Base-by-base conservation (phyloP, 2,329 filamentous ascomycete species). In the Aspergillus sp. region DNA sequence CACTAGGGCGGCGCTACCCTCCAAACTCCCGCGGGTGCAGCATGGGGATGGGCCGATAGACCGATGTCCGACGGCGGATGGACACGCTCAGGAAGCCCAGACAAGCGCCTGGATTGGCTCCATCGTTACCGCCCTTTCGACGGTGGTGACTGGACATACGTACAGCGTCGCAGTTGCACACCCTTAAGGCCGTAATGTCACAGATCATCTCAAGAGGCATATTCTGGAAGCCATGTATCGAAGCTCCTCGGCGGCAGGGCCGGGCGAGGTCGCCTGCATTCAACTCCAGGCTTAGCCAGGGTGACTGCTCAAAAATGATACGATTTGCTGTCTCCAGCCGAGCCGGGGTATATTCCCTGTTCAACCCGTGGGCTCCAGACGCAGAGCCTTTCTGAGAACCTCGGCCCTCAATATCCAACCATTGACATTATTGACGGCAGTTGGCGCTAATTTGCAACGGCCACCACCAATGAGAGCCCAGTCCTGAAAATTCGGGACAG, bases 11-110 rank as follows among this genome's bases (percentile, higher is more conserved):
- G 17, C 27, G 46, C n/a, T 55, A 55, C 41, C 53, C 58, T 53
- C 56, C 45, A 22, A 53, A 53, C 60, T 60, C 49, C 56, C 55
- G 57, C 57, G 60, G 51, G 51, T 62, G 58, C 46, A 52, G 45
- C 54, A 45, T 24, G 30, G 51, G 13, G 30, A 17, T 30, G 17
- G 17, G 4, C 27, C 27, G 27, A 30, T 30, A 9, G 27, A 30
- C 27, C 9, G 34, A 37, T 37, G 13, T 24, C 7, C 24, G 24
- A 20, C 20, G 20, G 20, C 20, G 20, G 20, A 24, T 24, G 24
- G 24, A 24, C 24, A 24, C 5, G 24, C 24, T 7, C 24, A 24
- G 5, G 24, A n/a, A 37, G 34, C 13, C 34, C 34, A 13, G 12
- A 5, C 12, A n/a, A n/a, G 34, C 34, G 15, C 34, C 15, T 37